phyloP scores from a whole-genome alignment of 1,284 basidiomycete species.

The Pseudozyma hubeiensis region DNA sequence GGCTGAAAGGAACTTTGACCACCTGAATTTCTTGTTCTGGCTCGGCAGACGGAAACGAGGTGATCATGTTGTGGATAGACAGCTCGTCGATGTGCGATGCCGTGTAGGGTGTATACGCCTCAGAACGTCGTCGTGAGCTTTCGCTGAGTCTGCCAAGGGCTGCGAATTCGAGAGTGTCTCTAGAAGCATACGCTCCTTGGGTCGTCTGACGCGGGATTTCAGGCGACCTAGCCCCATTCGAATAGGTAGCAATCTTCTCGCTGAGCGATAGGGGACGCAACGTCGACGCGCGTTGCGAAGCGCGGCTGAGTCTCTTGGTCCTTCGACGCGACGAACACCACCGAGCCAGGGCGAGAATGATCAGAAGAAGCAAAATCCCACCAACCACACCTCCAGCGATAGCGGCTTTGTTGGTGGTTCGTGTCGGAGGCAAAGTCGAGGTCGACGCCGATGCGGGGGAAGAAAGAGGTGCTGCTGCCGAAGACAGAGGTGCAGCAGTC shows the following conservation, averaged over 20 bases:
- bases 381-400: slow-evolving; percentile 26
- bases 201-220: background rate
- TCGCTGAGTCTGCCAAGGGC: slow-evolving; percentile 4
- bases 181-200: background rate
- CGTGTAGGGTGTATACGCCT: background rate
- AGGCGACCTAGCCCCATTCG: background rate
- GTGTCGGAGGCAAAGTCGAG: background rate
- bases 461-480: slow-evolving; percentile 1
- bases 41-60: background rate
- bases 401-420: slow-evolving; percentile 17
- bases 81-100: slow-evolving; percentile 2
- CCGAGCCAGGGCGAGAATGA: slow-evolving; percentile 7
- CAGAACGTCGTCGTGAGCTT: slow-evolving; percentile 4
- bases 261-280: slow-evolving; percentile 9
- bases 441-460: slow-evolving; percentile 7
- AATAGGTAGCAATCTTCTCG: slow-evolving; percentile 5
- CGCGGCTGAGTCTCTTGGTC: slow-evolving; percentile 9
- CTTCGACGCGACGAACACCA: slow-evolving; percentile 26
- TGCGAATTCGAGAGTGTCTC: slow-evolving; percentile 8
- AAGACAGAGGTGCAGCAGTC: background rate
- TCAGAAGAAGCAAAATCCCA: slow-evolving; percentile 4
- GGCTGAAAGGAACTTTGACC: slow-evolving; percentile 1
- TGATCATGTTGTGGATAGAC: slow-evolving; percentile 9
- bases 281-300: slow-evolving; percentile 5
- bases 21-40: slow-evolving; percentile 12